phyloP scores from a whole-genome alignment of 495 filamentous ascomycete species.

The Opeltia flavorubescens region DNA sequence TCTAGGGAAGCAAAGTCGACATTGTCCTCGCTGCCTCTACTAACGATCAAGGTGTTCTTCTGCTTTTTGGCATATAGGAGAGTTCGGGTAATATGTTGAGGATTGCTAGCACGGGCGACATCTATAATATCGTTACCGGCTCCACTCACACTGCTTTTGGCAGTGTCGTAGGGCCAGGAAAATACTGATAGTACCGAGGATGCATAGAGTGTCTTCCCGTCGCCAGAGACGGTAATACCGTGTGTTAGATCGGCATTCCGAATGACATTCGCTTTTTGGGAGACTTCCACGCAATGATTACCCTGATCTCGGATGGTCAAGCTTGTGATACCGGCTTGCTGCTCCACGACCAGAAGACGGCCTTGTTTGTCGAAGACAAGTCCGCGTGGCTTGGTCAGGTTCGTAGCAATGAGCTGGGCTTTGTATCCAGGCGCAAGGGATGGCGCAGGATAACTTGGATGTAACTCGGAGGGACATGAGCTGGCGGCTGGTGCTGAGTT shows the following conservation, averaged over 20 bases:
- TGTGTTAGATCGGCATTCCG: conserved; percentile 38
- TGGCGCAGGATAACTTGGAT: conserved; percentile 19
- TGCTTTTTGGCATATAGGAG: conserved; percentile 34
- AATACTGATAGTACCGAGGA: conserved; percentile 41
- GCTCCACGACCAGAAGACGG: conserved; percentile 43
- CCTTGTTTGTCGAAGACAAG: conserved; percentile 43
- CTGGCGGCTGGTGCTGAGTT: background rate
- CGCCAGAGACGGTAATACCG: conserved; percentile 41
- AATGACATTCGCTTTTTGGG: conserved; percentile 23
- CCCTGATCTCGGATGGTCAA: conserved; percentile 32
- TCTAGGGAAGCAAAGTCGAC: conserved; percentile 35
- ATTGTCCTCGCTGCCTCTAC: conserved; percentile 45
- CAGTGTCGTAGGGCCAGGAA: conserved; percentile 43
- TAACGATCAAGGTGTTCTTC: conserved; percentile 39
- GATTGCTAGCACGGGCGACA: conserved; percentile 35
- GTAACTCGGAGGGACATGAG: background rate
- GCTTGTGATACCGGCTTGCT: conserved; percentile 34
- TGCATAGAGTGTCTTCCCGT: conserved; percentile 48
- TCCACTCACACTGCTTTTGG: conserved; percentile 22
- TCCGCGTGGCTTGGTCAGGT: conserved; percentile 35
- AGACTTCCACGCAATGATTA: conserved; percentile 30
- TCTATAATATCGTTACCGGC: conserved; percentile 29
- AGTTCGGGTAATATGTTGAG: conserved; percentile 47
- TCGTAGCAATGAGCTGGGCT: conserved; percentile 35
- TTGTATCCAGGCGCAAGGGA: conserved; percentile 39